phyloP scores from a whole-genome alignment of 2,329 filamentous ascomycete species.

The Trichophyton verrucosum region DNA sequence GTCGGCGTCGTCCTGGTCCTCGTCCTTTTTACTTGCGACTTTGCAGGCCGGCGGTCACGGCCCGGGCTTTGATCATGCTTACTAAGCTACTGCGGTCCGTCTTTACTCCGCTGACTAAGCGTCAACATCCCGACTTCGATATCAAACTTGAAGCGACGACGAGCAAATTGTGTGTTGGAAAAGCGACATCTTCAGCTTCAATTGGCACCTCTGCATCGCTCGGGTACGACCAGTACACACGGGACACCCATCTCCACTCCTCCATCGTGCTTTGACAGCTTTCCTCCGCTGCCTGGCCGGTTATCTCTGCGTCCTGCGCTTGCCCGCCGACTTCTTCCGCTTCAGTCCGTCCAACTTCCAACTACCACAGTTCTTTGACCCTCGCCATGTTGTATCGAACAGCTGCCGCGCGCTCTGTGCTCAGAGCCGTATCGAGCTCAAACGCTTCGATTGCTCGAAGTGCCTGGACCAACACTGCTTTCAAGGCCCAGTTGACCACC shows the following conservation, averaged over 20 bases:
- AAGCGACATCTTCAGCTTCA: neutral
- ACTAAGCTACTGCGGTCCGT: neutral
- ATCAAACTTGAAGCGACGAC: neutral
- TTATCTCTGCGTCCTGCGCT: neutral
- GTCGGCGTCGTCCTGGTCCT: neutral
- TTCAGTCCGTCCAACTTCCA: neutral
- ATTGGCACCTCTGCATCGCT: slow-evolving; percentile 1
- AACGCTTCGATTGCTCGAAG: slow-evolving; percentile 34
- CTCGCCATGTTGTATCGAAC: slow-evolving; percentile 37
- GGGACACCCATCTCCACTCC: neutral
- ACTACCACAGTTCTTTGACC: slow-evolving; percentile 14
- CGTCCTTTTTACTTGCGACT: neutral
- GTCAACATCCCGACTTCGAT: neutral
- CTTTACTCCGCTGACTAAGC: slow-evolving; percentile 1
- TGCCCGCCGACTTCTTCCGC: neutral
- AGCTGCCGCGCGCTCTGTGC: slow-evolving; percentile 33
- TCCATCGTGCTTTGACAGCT: neutral
- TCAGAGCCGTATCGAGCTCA: slow-evolving; percentile 33
- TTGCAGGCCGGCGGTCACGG: no score
- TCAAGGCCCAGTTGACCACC: slow-evolving; percentile 35
- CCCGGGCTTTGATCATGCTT: neutral
- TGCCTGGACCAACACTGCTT: slow-evolving; percentile 28
- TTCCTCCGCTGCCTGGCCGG: neutral
- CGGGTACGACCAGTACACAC: slow-evolving; percentile 1
- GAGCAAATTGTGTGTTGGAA: neutral